phyloP scores from a whole-genome alignment of 2,329 filamentous ascomycete genomes.

The Hypoxylon sp. region DNA sequence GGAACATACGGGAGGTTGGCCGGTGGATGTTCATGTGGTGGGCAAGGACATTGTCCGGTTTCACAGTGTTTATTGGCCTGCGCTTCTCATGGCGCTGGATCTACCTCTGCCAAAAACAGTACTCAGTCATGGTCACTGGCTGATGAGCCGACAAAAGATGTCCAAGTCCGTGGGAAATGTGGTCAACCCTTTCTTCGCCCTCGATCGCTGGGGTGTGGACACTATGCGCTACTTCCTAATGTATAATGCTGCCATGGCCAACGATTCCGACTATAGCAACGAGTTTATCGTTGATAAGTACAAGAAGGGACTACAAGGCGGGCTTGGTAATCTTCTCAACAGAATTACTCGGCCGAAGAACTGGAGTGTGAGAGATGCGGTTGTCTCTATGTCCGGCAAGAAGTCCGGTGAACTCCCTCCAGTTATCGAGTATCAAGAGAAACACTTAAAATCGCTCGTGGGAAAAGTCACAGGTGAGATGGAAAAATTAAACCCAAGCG shows the following conservation, averaged over 20 bases:
- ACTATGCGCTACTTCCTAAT: constrained; percentile 89
- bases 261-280: constrained; percentile 90
- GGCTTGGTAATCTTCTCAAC: constrained; percentile 81
- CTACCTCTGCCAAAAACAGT: constrained; percentile 81
- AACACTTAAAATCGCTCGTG: constrained; percentile 52
- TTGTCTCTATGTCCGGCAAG: constrained; percentile 50
- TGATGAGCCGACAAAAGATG: constrained; percentile 91
- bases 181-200: constrained; percentile 90
- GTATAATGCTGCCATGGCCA: constrained; percentile 76
- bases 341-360: constrained; percentile 73
- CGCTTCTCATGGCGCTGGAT: constrained; percentile 87
- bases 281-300: constrained; percentile 77
- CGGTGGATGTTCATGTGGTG: constrained; percentile 89
- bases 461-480: constrained; percentile 62
- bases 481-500: constrained; percentile 69
- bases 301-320: constrained; percentile 78
- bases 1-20: constrained; percentile 76
- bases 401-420: constrained; percentile 32
- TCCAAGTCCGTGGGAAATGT: constrained; percentile 95
- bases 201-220: constrained; percentile 89
- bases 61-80: constrained; percentile 98
- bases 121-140: constrained; percentile 94
- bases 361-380: constrained; percentile 72
- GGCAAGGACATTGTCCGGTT: constrained; percentile 98
- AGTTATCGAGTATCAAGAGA: constrained; percentile 49